phyloP scores from a whole-genome alignment of 305 asterid genomes.

The Solanum aculeatissimum region DNA sequence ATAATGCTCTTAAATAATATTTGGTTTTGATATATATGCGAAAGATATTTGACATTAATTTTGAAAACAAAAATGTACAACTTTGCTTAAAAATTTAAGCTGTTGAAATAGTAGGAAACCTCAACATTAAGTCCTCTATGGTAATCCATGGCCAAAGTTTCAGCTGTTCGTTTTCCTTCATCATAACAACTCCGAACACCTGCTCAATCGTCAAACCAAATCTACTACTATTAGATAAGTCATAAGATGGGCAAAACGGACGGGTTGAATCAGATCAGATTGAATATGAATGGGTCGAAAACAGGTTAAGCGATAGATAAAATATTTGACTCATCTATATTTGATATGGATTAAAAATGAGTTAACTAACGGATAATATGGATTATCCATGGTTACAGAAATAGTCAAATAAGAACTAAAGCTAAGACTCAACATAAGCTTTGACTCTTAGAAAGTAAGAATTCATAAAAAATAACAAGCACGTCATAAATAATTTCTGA shows the following conservation, averaged over 20 bases:
- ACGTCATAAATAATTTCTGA: neutral
- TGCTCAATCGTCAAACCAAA: conserved; percentile 3
- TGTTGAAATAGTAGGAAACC: conserved; percentile 17
- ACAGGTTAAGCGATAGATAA: neutral
- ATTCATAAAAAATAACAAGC: neutral
- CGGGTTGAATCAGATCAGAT: no score
- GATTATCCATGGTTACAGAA: neutral
- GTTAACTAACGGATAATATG: neutral
- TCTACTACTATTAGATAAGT: neutral
- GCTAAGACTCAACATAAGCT: neutral
- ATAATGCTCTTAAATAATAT: neutral
- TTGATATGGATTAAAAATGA: neutral
- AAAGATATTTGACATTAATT: neutral
- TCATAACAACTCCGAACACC: conserved; percentile 95
- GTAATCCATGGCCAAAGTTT: conserved; percentile 82
- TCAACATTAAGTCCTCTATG: conserved; percentile 78
- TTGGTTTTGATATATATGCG: neutral
- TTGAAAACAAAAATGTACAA: neutral
- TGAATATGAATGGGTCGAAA: neutral
- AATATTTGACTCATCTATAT: neutral
- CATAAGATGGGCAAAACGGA: neutral
- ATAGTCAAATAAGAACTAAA: neutral
- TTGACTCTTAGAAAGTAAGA: neutral
- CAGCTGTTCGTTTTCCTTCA: conserved; percentile 84
- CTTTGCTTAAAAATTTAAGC: neutral